Conservation (phyloP, 805 yeast species). For the Suhomyces tanzawaensis region DNA sequence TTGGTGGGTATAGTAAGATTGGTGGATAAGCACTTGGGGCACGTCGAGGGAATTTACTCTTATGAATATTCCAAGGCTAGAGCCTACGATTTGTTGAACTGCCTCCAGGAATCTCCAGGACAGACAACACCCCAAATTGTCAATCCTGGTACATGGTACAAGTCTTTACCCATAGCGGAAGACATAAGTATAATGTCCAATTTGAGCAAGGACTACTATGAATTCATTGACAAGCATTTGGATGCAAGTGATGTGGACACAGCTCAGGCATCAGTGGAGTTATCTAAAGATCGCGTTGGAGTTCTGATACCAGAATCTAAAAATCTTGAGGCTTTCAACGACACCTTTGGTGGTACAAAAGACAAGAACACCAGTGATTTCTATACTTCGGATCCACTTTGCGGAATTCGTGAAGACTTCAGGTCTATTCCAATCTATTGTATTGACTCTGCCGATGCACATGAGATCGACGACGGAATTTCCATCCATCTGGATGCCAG, state of each 20-base stretch:
- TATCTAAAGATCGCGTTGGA: no score
- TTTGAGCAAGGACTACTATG: slow-evolving; percentile 42
- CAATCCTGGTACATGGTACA: slow-evolving; percentile 56
- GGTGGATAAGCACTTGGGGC: slow-evolving; percentile 17
- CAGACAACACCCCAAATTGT: slow-evolving; percentile 22
- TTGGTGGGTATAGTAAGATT: slow-evolving; percentile 30
- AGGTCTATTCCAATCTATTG: slow-evolving; percentile 62
- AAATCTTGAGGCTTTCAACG: neutral
- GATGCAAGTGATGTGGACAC: neutral
- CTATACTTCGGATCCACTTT: slow-evolving; percentile 29
- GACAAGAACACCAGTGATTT: slow-evolving; percentile 16
- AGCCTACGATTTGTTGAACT: slow-evolving; percentile 47
- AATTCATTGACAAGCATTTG: slow-evolving; percentile 20
- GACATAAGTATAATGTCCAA: slow-evolving; percentile 44
- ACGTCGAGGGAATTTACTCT: slow-evolving; percentile 8
- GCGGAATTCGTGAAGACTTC: slow-evolving; percentile 37
- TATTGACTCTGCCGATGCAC: slow-evolving; percentile 76
- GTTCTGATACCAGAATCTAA: no score
- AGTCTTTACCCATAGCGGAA: slow-evolving; percentile 44
- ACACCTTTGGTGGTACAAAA: neutral
- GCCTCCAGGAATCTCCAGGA: slow-evolving; percentile 27
- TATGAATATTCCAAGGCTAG: slow-evolving; percentile 51
- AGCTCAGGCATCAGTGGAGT: slow-evolving; percentile 9
- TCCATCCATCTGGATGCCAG: slow-evolving; percentile 45
- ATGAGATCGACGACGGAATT: slow-evolving; percentile 93